Evolutionary conservation across 345 rosid genomes (phyloP), one percentile per base, ranked within the genome.

Genomic region (Turritis glabra): DNA sequence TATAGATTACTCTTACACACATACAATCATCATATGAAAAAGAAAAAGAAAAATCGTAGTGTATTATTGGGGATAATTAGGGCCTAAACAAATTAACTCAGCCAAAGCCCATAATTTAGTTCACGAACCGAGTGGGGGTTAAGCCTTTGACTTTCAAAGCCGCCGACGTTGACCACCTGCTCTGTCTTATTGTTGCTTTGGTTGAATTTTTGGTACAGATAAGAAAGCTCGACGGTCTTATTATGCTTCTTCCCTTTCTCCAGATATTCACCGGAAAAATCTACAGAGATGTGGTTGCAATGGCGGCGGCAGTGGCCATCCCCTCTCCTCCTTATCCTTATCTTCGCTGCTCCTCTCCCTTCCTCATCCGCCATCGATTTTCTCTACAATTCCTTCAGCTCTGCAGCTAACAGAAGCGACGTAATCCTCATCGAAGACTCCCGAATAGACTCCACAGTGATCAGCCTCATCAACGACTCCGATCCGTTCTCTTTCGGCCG

Each of bases 391-490:
- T 86, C 88, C 77, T 90, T 92, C 84, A 71, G 57, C 27, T 51
- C 80, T 5, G 60, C 73, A 22, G n/a, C 44, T 46, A 88, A 88
- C 73, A 67, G 30, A 53, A 80, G 82, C 6, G 82, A 84, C 38
- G 56, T 92, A 70, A 55, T 69, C 81, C 91, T 92, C 67, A 81
- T 85, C 55, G 58, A 76, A 76, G 92, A 92, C 64, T 89, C 93
- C 66, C 69, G 61, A 7, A 53, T 87, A 12, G 95, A 90, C 14
- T 72, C 90, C 12, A 63, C 87, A 52, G 91, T 84, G 5, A 50
- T 92, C 80, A 84, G 79, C 15, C 85, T 92, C 75, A 67, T 72
- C 80, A 89, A 90, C 76, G 98, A 90, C 56, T 63, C 91, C 67
- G 82, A 82, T 26, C 89, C 69, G 70, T 41, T 35, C 50, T 86